Percentiles rank a stretch among this genome's conserved stretches.
These are phyloP conservation scores for Pseudoperonospora humuli DNA, from an alignment of 352 stramenopile genomes.

Conservation along the genomic window DNA sequence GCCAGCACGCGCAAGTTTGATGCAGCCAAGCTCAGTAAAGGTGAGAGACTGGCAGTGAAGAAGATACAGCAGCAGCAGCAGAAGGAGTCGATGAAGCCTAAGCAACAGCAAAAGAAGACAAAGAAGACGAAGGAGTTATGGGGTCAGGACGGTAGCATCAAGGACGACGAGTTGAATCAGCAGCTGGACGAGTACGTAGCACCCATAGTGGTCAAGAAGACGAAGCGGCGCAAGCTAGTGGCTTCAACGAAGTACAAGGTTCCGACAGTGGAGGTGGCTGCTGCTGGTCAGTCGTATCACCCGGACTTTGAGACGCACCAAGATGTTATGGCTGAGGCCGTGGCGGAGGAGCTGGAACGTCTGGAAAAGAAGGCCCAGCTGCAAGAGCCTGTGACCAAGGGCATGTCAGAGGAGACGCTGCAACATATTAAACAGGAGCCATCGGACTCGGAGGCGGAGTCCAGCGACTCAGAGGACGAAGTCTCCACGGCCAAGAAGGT, in stretches of 20 bases:
- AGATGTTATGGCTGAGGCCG: constrained; percentile 64
- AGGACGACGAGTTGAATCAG: constrained; percentile 27
- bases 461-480: constrained; percentile 37
- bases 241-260: constrained; percentile 62
- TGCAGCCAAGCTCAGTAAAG: constrained; percentile 49
- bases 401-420: constrained; percentile 72
- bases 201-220: constrained; percentile 50
- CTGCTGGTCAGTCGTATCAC: constrained; percentile 78
- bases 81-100: constrained; percentile 7
- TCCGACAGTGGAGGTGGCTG: constrained; percentile 64
- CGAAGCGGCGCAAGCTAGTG: constrained; percentile 42
- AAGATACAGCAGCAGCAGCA: constrained; percentile 35
- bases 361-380: constrained; percentile 39
- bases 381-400: constrained; percentile 36
- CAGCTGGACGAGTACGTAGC: constrained; percentile 54
- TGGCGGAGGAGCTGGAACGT: constrained; percentile 63
- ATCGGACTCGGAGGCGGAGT: constrained; percentile 34
- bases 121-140: constrained; percentile 29
- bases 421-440: constrained; percentile 68
- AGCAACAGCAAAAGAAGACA: constrained; percentile 14
- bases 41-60: constrained; percentile 45
- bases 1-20: constrained; percentile 67
- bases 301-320: constrained; percentile 77
- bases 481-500: constrained; percentile 28
- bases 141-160: constrained; percentile 35